A percentile compares a stretch with the other conserved stretches of the same genome.
Evolutionary conservation across 139 green algal species (phyloP).

Genomic region (Coelastrella sp.): DNA sequence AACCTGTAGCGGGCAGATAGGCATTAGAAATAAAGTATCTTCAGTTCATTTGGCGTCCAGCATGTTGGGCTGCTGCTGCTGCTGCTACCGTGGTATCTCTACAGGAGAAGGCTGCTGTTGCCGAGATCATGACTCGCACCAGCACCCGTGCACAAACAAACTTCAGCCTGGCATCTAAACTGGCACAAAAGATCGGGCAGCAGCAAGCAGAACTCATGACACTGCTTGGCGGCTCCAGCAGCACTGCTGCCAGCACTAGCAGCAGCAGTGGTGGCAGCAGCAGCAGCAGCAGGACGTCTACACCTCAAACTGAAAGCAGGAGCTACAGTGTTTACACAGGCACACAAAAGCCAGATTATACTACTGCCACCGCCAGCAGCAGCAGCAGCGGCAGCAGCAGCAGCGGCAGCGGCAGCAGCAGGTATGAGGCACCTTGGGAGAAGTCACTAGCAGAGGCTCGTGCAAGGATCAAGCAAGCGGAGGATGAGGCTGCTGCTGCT

Average conservation of each 20-base stretch:
- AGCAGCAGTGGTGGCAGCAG: conserved; percentile 1
- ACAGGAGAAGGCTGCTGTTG: conserved; percentile 47
- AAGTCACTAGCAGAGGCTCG: conserved; percentile 36
- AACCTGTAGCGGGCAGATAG: no score
- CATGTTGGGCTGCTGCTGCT: no score
- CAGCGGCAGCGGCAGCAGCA: conserved; percentile 43
- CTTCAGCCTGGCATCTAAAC: conserved; percentile 46
- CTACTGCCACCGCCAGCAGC: not conserved
- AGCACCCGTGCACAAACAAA: conserved; percentile 52
- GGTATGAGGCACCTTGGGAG: conserved; percentile 47
- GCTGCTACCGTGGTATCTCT: no score
- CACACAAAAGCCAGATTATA: no score
- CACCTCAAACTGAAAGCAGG: not conserved
- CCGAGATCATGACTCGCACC: conserved; percentile 48
- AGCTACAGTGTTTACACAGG: not conserved
- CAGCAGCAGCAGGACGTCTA: conserved; percentile 10
- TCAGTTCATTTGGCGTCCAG: no score
- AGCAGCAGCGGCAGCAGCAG: conserved; percentile 30
- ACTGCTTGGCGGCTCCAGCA: not conserved
- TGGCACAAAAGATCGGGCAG: conserved; percentile 47
- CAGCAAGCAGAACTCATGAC: conserved; percentile 48
- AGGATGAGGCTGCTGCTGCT: conserved; percentile 41
- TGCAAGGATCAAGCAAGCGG: conserved; percentile 37
- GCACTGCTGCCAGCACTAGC: no score
- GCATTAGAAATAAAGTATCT: no score